These are phyloP conservation scores for Penicillium diatomitis DNA, from an alignment of 495 filamentous ascomycete species.

Conservation along the genomic window DNA sequence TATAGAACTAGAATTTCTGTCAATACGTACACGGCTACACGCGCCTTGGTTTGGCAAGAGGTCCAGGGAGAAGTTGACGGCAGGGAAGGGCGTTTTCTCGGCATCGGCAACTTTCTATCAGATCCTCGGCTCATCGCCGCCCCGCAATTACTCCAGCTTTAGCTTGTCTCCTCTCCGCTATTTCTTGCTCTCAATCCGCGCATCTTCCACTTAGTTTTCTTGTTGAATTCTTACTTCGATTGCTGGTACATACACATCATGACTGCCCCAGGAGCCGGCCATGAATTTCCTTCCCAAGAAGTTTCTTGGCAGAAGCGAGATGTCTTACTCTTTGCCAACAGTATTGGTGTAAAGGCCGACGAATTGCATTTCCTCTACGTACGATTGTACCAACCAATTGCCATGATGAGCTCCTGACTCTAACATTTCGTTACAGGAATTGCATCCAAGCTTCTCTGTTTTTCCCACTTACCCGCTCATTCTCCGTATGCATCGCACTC, in stretches of 20 bases:
- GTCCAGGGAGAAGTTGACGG: too few relatives aligned
- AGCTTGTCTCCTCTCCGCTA: constrained; percentile 2
- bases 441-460: constrained; percentile 71
- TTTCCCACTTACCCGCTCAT: constrained; percentile 85
- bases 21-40: too few relatives aligned
- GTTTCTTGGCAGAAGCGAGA: constrained; percentile 84
- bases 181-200: background rate
- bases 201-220: background rate
- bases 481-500: constrained; percentile 46
- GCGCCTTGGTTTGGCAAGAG: too few relatives aligned
- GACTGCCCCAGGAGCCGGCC: constrained; percentile 61
- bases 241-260: constrained; percentile 14
- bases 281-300: constrained; percentile 61
- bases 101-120: constrained; percentile 19
- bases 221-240: background rate
- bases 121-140: constrained; percentile 22
- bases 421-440: constrained; percentile 45
- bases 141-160: constrained; percentile 21
- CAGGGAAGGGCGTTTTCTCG: background rate
- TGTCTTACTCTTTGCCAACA: constrained; percentile 76
- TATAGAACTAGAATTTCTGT: too few relatives aligned
- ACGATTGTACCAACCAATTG: constrained; percentile 12
- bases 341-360: constrained; percentile 72
- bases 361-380: constrained; percentile 90
- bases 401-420: background rate